These are phyloP conservation scores for Cruciata laevipes DNA, from an alignment of 257 asterid species.

Conservation along the genomic window DNA sequence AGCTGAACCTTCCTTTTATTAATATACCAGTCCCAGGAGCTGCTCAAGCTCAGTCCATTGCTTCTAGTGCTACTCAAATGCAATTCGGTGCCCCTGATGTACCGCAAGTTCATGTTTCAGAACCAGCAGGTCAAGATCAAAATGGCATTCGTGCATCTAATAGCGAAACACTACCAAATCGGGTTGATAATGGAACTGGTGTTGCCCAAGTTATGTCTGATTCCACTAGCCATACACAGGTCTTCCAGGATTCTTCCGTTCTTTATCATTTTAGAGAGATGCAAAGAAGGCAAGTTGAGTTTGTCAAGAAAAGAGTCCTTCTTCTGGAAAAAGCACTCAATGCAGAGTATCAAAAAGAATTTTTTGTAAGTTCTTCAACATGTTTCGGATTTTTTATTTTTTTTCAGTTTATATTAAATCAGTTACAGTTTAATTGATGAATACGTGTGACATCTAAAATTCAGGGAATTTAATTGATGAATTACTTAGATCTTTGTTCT, in stretches of 20 bases:
- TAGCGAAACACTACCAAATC: conserved; percentile 43
- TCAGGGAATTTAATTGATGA: not conserved
- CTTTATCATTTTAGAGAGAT: conserved; percentile 71
- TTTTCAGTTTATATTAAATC: not conserved
- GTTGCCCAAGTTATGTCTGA: conserved; percentile 49
- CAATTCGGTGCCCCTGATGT: conserved; percentile 37
- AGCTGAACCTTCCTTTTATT: conserved; percentile 61
- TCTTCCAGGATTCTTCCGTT: conserved; percentile 49
- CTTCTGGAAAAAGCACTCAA: conserved; percentile 80
- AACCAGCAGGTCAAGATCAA: conserved; percentile 41
- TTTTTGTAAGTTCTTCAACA: conserved; percentile 50
- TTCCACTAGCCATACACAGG: conserved; percentile 48
- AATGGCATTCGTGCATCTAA: conserved; percentile 29
- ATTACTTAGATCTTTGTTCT: not conserved
- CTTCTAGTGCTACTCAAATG: conserved; percentile 34
- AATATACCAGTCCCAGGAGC: conserved; percentile 54
- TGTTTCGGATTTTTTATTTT: not conserved
- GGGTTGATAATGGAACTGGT: conserved; percentile 42
- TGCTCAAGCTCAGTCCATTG: conserved; percentile 38
- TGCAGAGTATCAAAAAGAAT: conserved; percentile 58
- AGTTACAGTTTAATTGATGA: not conserved
- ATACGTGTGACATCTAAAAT: not conserved
- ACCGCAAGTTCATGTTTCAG: conserved; percentile 34
- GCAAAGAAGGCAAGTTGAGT: conserved; percentile 92
- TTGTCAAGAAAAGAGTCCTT: conserved; percentile 83